Conservation (phyloP, 805 yeast genomes). For the Brettanomyces anomalus region DNA sequence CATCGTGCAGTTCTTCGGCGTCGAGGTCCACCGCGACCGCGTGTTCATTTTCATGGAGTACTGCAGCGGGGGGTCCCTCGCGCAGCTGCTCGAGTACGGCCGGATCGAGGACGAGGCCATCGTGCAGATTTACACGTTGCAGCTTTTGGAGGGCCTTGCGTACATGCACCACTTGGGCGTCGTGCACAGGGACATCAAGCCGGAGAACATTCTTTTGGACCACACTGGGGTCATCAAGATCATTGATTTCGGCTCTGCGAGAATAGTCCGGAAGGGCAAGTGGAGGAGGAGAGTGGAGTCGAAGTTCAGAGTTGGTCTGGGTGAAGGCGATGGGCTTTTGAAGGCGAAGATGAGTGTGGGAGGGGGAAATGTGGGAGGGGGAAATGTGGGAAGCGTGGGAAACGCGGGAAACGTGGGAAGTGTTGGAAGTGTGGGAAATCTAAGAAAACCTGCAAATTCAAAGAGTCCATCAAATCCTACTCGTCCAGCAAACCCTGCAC, state of each 20-base stretch:
- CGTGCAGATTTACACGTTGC: constrained; percentile 80
- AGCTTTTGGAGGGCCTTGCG: constrained; percentile 91
- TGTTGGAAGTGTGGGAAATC: background rate
- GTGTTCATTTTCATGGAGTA: constrained; percentile 96
- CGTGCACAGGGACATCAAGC: constrained; percentile 95
- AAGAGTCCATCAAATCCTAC: too few relatives aligned
- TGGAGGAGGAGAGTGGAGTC: constrained; percentile 7
- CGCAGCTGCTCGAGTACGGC: constrained; percentile 80
- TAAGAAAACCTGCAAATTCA: too few relatives aligned
- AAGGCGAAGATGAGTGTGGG: background rate
- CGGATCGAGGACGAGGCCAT: constrained; percentile 93
- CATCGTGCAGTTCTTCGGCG: constrained; percentile 93
- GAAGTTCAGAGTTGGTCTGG: too few relatives aligned
- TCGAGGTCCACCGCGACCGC: constrained; percentile 91
- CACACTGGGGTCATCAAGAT: constrained; percentile 89
- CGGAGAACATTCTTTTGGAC: constrained; percentile 84
- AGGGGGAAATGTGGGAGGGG: background rate
- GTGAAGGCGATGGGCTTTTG: too few relatives aligned
- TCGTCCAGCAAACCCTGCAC: too few relatives aligned
- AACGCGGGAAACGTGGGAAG: background rate
- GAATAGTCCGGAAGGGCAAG: constrained; percentile 54
- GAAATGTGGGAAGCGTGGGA: background rate
- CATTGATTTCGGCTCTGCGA: constrained; percentile 97
- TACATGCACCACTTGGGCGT: constrained; percentile 91
- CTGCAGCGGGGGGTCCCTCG: constrained; percentile 93